Percentiles rank a stretch among this genome's conserved stretches.
Conservation (phyloP, 148 eudicot species). For the Camellia sinensis region DNA sequence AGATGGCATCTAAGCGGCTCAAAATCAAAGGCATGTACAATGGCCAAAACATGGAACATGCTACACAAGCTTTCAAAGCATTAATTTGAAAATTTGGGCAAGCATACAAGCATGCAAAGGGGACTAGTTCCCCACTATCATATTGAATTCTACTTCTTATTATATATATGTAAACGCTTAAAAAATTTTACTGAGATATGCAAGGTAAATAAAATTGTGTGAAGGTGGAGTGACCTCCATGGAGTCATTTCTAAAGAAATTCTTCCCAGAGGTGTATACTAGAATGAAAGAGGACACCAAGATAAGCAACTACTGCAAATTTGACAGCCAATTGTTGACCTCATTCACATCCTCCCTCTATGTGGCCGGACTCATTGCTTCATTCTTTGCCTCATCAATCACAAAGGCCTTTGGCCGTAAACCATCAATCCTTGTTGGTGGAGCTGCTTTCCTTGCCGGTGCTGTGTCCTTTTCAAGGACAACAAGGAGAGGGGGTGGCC, state of each 20-base stretch:
- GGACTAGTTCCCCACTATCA: too few relatives aligned
- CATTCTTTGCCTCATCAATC: neutral
- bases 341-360: neutral
- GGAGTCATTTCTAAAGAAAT: neutral
- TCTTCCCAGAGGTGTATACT: neutral
- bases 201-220: neutral
- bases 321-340: neutral
- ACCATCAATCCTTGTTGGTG: neutral
- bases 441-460: neutral
- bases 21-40: too few relatives aligned
- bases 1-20: too few relatives aligned
- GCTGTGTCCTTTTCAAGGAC: too few relatives aligned
- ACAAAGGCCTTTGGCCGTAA: neutral
- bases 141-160: too few relatives aligned
- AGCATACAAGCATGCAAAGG: too few relatives aligned
- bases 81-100: too few relatives aligned
- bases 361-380: neutral
- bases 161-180: too few relatives aligned
- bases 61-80: too few relatives aligned
- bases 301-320: neutral
- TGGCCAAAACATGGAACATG: too few relatives aligned
- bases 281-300: neutral
- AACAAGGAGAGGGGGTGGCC: too few relatives aligned
- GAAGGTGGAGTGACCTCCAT: conserved; percentile 2
- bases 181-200: neutral